Base-by-base conservation (phyloP, 306 rosid species). In the Glycine latifolia region DNA sequence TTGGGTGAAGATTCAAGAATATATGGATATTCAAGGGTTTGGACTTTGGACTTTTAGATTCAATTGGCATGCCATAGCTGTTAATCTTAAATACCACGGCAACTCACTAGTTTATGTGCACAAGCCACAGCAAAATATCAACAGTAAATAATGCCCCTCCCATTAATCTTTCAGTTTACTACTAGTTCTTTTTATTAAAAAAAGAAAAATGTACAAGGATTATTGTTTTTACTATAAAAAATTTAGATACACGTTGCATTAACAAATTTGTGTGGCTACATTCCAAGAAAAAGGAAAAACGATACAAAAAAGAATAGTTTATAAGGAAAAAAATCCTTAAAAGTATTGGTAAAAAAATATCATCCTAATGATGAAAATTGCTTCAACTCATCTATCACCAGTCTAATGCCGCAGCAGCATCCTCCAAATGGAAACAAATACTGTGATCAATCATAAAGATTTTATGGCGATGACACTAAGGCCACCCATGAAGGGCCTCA, bases 401-500 rank as follows among this genome's bases (percentile, higher is more conserved):
- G 58, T 76, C 49, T 54, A 12, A 37, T 60, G 78, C 86, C 86
- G 90, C 86, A 81, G 67, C 16, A 73, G 78, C 79, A 54, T 63
- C 78, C 75, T 58, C 71, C 59, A 43, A 66, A 75, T 67, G 44
- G 54, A 56, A 76, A 26, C 31, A 1, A 26, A 26, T 26, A 26
- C 31, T 37, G 54, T 49, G 68, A 67, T 66, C 37, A 56, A 58
- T 16, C 74, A 59, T 80, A 84, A 43, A 67, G 88, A 67, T 80
- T 82, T 86, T 46, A 87, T 95, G 71, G 86, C 16, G 50, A 94
- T 94, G 56, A 78, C 50, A 78, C 81, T 79, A 20, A 89, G 86
- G 2, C 97, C 98, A 41, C 94, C 95, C 92, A 94, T 86, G 86
- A 94, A 90, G 46, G 98, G 92, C 85, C 94, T 86, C 90, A 94